Evolutionary conservation across 192 early-diverging fungal species (phyloP).

Genomic region (Podila epigama): DNA sequence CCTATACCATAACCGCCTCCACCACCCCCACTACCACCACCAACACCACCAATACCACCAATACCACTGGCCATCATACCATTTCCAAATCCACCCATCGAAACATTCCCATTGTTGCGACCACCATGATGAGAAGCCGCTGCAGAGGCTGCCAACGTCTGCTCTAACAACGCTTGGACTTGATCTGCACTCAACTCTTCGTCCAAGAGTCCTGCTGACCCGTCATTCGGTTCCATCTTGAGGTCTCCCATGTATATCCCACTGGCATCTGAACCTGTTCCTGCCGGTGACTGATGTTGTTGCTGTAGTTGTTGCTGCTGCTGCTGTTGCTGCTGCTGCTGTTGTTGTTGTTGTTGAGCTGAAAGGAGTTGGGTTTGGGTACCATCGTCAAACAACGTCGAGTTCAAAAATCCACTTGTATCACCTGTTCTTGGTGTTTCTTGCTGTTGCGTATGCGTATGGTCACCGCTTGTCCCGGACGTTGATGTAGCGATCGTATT

Average conservation of each 20-base stretch:
- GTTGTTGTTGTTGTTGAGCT: constrained; percentile 1
- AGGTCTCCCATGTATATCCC: constrained; percentile 19
- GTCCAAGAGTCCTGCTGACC: constrained; percentile 5
- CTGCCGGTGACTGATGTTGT: not conserved
- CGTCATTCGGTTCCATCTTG: constrained; percentile 32
- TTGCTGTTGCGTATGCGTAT: not conserved
- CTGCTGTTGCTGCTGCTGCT: constrained; percentile 14
- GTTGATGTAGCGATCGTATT: no score
- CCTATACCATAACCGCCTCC: no score
- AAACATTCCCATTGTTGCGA: constrained; percentile 10
- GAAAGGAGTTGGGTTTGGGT: not conserved
- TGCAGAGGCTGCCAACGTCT: constrained; percentile 30
- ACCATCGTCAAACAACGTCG: constrained; percentile 7
- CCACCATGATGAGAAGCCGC: not conserved
- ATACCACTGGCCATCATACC: not conserved
- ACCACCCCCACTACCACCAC: not conserved
- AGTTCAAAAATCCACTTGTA: constrained; percentile 17
- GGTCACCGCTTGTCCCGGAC: not conserved
- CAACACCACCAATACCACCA: not conserved
- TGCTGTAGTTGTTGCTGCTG: not conserved
- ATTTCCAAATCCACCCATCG: no score
- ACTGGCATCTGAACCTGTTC: not conserved
- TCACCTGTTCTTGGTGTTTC: not conserved
- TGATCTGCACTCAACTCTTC: constrained; percentile 44
- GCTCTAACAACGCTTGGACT: constrained; percentile 38